These are phyloP conservation scores for Ampelocalamus luodianensis DNA, from an alignment of 176 grass and related monocot genomes.

Conservation along the genomic window DNA sequence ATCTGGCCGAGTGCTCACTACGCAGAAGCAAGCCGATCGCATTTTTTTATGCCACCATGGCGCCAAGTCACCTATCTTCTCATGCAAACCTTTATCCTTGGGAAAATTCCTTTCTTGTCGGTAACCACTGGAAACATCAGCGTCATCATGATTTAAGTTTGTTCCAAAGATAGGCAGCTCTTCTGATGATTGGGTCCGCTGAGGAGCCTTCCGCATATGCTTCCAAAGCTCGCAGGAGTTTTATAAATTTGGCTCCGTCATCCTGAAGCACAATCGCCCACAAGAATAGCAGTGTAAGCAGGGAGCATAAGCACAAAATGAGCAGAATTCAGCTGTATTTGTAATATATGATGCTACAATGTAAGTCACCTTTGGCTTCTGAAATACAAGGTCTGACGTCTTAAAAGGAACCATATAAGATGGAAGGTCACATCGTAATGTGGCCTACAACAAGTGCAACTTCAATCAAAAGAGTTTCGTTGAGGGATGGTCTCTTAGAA, in stretches of 20 bases:
- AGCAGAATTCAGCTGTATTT: background rate
- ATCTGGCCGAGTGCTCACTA: background rate
- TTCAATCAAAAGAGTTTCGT: conserved; percentile 29
- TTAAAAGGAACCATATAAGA: conserved; percentile 90
- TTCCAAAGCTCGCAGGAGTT: conserved; percentile 80
- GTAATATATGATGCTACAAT: conserved; percentile 1
- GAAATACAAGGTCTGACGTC: conserved; percentile 64
- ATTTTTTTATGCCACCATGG: conserved; percentile 4
- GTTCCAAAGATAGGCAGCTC: conserved; percentile 76
- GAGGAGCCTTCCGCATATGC: conserved; percentile 95
- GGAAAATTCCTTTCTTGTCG: background rate
- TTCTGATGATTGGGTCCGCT: conserved; percentile 76
- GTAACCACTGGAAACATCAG: background rate
- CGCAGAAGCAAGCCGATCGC: background rate
- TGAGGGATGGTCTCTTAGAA: background rate
- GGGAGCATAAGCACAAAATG: background rate
- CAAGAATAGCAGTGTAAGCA: conserved; percentile 16
- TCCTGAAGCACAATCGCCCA: conserved; percentile 55
- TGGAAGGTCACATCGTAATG: conserved; percentile 81
- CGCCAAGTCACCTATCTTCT: conserved; percentile 33
- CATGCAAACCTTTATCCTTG: background rate
- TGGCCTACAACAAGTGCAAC: conserved; percentile 59
- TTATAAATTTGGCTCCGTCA: conserved; percentile 79
- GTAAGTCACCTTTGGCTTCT: conserved; percentile 65
- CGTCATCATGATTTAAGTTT: conserved; percentile 55